Evolutionary conservation across 768 basidiomycete genomes (phyloP).

Genomic region (Suillus hirtellus): DNA sequence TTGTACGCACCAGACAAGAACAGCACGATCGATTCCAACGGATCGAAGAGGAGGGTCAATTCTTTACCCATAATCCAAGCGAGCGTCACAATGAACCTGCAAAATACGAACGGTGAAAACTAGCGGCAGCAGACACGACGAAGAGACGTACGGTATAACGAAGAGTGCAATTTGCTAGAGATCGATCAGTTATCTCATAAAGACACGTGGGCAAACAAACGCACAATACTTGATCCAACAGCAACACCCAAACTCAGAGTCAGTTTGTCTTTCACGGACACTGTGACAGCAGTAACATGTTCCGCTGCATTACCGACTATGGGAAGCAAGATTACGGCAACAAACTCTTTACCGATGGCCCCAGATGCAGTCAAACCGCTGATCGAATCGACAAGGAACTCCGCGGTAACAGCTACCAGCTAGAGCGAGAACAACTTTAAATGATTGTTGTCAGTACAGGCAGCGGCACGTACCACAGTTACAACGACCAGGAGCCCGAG

Average conservation of each 20-base stretch:
- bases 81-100: conserved; percentile 70
- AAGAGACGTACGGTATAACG: conserved; percentile 54
- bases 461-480: conserved; percentile 53
- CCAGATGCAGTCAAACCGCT: conserved; percentile 62
- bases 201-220: conserved; percentile 25
- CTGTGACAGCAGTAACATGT: conserved; percentile 89
- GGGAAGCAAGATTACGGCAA: conserved; percentile 85
- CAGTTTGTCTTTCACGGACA: conserved; percentile 87
- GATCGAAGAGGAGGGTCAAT: conserved; percentile 81
- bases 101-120: conserved; percentile 14
- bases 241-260: conserved; percentile 87
- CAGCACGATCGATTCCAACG: conserved; percentile 62
- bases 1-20: conserved; percentile 24
- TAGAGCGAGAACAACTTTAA: conserved; percentile 20
- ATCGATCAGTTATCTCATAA: not conserved
- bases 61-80: conserved; percentile 84
- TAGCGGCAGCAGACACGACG: not conserved
- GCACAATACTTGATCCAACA: conserved; percentile 81
- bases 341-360: conserved; percentile 72
- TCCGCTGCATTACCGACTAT: conserved; percentile 93
- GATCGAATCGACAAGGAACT: conserved; percentile 80
- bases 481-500: conserved; percentile 53
- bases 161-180: conserved; percentile 71
- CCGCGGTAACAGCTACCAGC: conserved; percentile 59
- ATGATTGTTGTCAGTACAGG: not conserved